Conservation (phyloP, 2,329 filamentous ascomycete genomes). For the Waltergamsia citrina region DNA sequence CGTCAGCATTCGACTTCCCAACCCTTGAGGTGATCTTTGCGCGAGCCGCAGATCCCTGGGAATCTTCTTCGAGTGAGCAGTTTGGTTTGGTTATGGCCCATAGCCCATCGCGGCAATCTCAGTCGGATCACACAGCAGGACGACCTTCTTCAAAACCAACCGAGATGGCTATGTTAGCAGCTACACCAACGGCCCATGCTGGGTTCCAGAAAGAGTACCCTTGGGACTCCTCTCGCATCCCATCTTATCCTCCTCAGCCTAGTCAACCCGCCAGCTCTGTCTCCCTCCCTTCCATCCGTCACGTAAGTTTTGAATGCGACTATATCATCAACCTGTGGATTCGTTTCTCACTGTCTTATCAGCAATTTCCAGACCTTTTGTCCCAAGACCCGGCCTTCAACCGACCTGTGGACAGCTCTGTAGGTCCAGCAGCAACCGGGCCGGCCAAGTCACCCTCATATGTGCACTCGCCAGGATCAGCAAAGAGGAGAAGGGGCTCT, state of each 20-base stretch:
- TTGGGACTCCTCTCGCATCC: slow-evolving; percentile 24
- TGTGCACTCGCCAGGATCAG: slow-evolving; percentile 33
- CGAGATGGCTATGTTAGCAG: slow-evolving; percentile 41
- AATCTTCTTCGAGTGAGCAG: too few relatives aligned
- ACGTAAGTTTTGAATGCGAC: slow-evolving; percentile 27
- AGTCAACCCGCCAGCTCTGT: slow-evolving; percentile 13
- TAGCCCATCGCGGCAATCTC: slow-evolving; percentile 22
- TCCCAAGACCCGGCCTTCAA: slow-evolving; percentile 22
- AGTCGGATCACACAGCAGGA: slow-evolving; percentile 15
- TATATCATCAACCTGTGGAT: too few relatives aligned
- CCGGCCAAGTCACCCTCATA: slow-evolving; percentile 34
- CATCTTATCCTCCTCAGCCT: slow-evolving; percentile 6
- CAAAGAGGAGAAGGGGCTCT: slow-evolving; percentile 37
- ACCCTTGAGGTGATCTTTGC: too few relatives aligned
- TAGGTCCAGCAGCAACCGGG: slow-evolving; percentile 17
- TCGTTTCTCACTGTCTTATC: slow-evolving; percentile 10
- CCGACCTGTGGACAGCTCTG: slow-evolving; percentile 18
- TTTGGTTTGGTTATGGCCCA: slow-evolving; percentile 33
- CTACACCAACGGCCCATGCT: slow-evolving; percentile 28
- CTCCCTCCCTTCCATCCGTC: slow-evolving; percentile 41
- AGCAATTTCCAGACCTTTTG: slow-evolving; percentile 36
- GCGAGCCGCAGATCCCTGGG: too few relatives aligned
- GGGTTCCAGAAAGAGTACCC: slow-evolving; percentile 27
- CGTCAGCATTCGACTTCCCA: too few relatives aligned
- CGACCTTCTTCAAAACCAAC: slow-evolving; percentile 12